These are phyloP conservation scores for Thymus mandschuricus DNA, from an alignment of 257 asterid species.

Conservation along the genomic window DNA sequence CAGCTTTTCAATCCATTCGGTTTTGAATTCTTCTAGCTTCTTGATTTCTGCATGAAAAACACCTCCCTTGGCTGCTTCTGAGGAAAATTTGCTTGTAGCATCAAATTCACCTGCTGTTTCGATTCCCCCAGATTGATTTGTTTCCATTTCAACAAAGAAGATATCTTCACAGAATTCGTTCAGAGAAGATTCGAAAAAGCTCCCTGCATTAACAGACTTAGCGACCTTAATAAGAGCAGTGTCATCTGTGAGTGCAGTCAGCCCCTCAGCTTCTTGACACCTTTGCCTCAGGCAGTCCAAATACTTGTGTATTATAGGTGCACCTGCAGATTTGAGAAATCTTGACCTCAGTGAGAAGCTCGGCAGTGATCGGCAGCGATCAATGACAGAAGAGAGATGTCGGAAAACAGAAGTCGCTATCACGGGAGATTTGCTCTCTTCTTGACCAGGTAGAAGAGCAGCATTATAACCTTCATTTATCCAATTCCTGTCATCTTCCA, in stretches of 20 bases:
- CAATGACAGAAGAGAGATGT: constrained; percentile 58
- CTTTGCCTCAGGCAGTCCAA: constrained; percentile 62
- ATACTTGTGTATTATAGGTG: constrained; percentile 60
- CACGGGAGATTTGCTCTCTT: constrained; percentile 69
- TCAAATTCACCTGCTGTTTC: constrained; percentile 35
- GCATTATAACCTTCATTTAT: constrained; percentile 40
- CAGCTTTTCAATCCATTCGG: constrained; percentile 81
- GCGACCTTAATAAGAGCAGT: constrained; percentile 77
- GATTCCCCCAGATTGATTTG: constrained; percentile 36
- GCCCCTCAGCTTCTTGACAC: constrained; percentile 97
- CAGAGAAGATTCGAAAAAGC: constrained; percentile 51
- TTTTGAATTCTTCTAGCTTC: constrained; percentile 61
- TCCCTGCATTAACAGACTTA: constrained; percentile 70
- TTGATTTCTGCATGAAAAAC: constrained; percentile 59
- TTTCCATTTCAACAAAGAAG: constrained; percentile 83
- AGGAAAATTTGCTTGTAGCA: constrained; percentile 28
- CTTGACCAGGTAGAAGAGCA: constrained; percentile 55
- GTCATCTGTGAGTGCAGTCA: constrained; percentile 88
- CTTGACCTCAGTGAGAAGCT: constrained; percentile 68
- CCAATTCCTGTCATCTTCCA: constrained; percentile 81
- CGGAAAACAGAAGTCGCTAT: constrained; percentile 62
- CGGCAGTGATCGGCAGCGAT: constrained; percentile 83
- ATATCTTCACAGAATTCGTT: constrained; percentile 83
- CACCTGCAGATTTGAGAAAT: constrained; percentile 61
- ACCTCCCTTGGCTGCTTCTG: constrained; percentile 42